Percentiles rank a stretch among this genome's conserved stretches.
phyloP scores from a whole-genome alignment of 805 yeast species.

The Candida jianshihensis region DNA sequence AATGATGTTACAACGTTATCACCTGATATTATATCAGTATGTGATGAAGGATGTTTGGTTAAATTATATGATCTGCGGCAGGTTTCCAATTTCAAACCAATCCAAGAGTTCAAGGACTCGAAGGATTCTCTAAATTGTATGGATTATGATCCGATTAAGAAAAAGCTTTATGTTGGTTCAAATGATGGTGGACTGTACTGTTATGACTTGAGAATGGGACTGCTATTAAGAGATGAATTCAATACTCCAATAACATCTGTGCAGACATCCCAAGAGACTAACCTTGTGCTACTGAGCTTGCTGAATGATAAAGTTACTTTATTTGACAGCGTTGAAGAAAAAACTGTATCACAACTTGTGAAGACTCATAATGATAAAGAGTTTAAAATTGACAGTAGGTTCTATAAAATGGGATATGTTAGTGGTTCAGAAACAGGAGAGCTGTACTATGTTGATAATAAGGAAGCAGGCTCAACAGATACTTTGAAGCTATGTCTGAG shows the following conservation, averaged over 20 bases:
- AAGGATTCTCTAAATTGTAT: conserved; percentile 22
- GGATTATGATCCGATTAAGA: conserved; percentile 2
- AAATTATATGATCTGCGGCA: conserved; percentile 12
- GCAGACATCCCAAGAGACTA: background rate
- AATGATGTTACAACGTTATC: conserved; percentile 7
- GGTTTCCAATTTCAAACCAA: conserved; percentile 19
- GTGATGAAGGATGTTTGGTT: conserved; percentile 15
- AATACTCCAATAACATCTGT: conserved; percentile 7
- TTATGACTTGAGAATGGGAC: conserved; percentile 17
- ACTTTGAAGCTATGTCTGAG: background rate
- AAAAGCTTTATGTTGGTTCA: conserved; percentile 11
- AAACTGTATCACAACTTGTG: background rate
- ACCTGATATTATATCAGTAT: conserved; percentile 11
- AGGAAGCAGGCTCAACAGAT: too few relatives aligned
- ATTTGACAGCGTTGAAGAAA: conserved; percentile 3
- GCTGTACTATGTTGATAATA: conserved; percentile 1
- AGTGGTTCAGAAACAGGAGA: conserved; percentile 6
- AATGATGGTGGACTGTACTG: conserved; percentile 17
- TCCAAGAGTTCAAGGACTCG: conserved; percentile 27
- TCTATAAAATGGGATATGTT: conserved; percentile 1
- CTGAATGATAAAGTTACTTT: background rate
- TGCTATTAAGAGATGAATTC: conserved; percentile 6
- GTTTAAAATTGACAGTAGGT: conserved; percentile 8
- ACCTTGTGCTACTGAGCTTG: conserved; percentile 4
- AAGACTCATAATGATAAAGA: conserved; percentile 2